phyloP scores from a whole-genome alignment of 192 early-diverging fungal genomes.

The Coemansia sp. region DNA sequence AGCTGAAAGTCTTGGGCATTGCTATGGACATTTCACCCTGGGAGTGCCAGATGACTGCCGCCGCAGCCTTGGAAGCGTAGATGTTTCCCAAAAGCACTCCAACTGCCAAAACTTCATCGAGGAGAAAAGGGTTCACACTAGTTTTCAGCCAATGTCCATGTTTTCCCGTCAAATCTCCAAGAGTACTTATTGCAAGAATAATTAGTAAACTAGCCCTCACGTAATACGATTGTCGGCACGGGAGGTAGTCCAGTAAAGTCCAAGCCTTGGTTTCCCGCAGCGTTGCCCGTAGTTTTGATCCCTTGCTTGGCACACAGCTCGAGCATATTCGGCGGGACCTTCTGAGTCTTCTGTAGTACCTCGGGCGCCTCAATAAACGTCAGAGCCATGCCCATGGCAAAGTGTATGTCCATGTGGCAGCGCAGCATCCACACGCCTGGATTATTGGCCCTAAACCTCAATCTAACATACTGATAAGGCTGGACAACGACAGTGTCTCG shows the following conservation, averaged over 20 bases:
- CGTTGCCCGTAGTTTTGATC: constrained; percentile 66
- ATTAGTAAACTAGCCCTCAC: not conserved
- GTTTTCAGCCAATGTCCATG: not conserved
- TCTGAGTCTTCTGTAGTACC: constrained; percentile 54
- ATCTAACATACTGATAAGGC: constrained; percentile 57
- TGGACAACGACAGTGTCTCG: constrained; percentile 68
- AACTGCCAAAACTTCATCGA: not conserved
- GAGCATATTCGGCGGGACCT: constrained; percentile 55
- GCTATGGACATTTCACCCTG: not conserved
- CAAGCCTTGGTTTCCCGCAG: constrained; percentile 67
- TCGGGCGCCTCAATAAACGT: constrained; percentile 73
- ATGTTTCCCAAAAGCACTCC: not conserved
- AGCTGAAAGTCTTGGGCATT: not conserved
- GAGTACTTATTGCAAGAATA: not conserved
- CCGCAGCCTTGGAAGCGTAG: not conserved
- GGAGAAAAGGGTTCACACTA: not conserved
- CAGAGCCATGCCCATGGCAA: constrained; percentile 71
- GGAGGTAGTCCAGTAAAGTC: constrained; percentile 62
- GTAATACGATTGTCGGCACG: constrained; percentile 25
- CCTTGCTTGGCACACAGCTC: constrained; percentile 63
- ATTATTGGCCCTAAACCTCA: constrained; percentile 78
- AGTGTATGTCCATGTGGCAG: constrained; percentile 65
- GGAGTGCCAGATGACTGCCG: not conserved
- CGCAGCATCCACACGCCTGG: constrained; percentile 85
- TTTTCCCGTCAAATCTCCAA: not conserved